Evolutionary conservation across 2,329 filamentous ascomycete genomes (phyloP).

Genomic region (Capronia coronata): DNA sequence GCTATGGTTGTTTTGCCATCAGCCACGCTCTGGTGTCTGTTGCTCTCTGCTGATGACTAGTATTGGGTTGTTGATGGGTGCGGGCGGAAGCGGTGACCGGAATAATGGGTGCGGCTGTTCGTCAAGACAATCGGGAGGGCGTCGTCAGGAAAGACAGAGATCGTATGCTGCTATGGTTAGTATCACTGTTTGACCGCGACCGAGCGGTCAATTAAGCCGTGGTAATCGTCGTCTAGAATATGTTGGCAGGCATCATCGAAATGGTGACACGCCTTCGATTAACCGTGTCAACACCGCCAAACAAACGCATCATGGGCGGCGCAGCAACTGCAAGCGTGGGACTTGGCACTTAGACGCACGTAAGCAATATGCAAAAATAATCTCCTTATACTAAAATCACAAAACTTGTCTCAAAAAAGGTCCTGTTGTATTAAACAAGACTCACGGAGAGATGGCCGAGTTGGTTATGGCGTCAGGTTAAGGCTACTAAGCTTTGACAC

Average conservation of each 20-base stretch:
- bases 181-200: constrained; percentile 6
- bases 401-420: too few species aligned
- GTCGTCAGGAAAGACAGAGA: background rate
- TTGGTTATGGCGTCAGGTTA: too few species aligned
- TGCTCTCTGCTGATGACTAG: background rate
- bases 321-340: too few species aligned
- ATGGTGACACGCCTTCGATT: too few species aligned
- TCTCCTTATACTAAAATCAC: too few species aligned
- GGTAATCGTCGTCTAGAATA: background rate
- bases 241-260: background rate
- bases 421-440: too few species aligned
- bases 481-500: too few species aligned
- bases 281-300: background rate
- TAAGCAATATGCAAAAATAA: too few species aligned
- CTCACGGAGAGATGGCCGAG: too few species aligned
- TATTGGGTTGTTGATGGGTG: background rate
- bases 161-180: constrained; percentile 17
- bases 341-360: too few species aligned
- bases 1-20: background rate
- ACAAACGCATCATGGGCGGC: background rate
- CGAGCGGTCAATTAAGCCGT: background rate
- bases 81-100: constrained; percentile 12
- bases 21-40: background rate
- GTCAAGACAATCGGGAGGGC: background rate
- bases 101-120: background rate